Percentiles rank a stretch among this genome's conserved stretches.
These are phyloP conservation scores for Colletotrichum aenigma DNA, from an alignment of 2,329 filamentous ascomycete species.

Conservation along the genomic window DNA sequence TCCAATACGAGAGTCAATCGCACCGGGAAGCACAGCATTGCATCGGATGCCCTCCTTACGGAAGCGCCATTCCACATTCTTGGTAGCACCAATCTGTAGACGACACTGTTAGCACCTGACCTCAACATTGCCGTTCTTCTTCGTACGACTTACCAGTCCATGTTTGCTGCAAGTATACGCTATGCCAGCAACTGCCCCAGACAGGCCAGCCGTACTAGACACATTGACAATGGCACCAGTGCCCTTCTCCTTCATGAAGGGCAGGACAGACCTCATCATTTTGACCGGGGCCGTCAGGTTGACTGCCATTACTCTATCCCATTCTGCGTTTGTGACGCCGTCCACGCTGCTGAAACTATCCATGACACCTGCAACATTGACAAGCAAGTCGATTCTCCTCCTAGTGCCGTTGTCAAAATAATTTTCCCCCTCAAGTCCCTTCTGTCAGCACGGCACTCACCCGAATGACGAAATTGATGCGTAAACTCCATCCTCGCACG, in stretches of 20 bases:
- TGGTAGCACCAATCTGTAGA: constrained; percentile 44
- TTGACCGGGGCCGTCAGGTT: constrained; percentile 48
- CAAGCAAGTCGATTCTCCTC: constrained; percentile 41
- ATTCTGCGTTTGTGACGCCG: constrained; percentile 38
- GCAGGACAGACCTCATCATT: constrained; percentile 48
- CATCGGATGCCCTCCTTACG: constrained; percentile 41
- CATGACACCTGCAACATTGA: constrained; percentile 49
- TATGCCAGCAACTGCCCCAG: constrained; percentile 43
- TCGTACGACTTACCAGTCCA: constrained; percentile 36
- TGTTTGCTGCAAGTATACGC: constrained; percentile 51
- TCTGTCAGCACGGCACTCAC: not conserved
- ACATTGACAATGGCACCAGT: constrained; percentile 47
- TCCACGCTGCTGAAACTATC: constrained; percentile 45
- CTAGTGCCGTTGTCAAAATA: not conserved
- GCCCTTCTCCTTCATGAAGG: constrained; percentile 41
- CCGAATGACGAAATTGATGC: constrained; percentile 1
- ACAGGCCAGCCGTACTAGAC: constrained; percentile 35
- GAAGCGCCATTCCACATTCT: constrained; percentile 51
- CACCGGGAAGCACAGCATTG: constrained; percentile 33
- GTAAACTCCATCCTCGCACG: constrained; percentile 27
- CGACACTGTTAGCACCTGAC: not conserved
- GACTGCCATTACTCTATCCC: constrained; percentile 42
- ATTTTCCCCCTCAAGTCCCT: not conserved
- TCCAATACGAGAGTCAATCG: constrained; percentile 32
- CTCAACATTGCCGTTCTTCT: not conserved